These are phyloP conservation scores for Prunus dulcis DNA, from an alignment of 306 rosid genomes.

Conservation along the genomic window DNA sequence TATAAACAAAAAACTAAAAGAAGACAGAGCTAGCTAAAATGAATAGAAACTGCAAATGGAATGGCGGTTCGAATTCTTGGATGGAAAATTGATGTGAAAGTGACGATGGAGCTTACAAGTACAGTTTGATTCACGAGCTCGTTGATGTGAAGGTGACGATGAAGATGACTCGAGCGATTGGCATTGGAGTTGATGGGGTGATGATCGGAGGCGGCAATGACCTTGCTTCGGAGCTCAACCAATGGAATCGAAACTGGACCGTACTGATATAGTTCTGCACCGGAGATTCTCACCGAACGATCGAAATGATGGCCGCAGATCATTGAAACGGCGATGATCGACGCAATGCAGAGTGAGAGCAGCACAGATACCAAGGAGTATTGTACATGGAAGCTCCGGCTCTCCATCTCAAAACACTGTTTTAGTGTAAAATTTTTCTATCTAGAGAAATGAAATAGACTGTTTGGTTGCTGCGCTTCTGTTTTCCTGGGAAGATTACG, in stretches of 20 bases:
- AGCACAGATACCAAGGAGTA: neutral
- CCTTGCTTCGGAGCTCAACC: constrained; percentile 14
- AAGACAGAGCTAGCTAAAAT: neutral
- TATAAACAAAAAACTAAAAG: neutral
- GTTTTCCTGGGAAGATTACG: constrained; percentile 6
- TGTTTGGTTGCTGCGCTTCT: constrained; percentile 20
- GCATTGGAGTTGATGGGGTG: neutral
- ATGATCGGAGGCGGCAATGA: neutral
- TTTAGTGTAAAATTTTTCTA: neutral
- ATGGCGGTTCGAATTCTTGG: neutral
- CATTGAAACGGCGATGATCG: constrained; percentile 10
- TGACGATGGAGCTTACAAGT: constrained; percentile 8
- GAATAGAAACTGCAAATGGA: neutral
- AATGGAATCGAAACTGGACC: constrained; percentile 9
- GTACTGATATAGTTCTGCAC: neutral
- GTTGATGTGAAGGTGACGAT: neutral
- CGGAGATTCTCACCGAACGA: neutral
- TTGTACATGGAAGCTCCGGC: neutral
- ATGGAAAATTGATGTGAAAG: neutral
- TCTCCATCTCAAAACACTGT: neutral
- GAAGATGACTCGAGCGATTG: neutral
- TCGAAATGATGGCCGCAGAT: neutral
- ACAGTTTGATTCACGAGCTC: constrained; percentile 6
- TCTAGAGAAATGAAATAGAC: neutral
- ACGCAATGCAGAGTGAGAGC: constrained; percentile 3